Conservation (phyloP, 164 flowering plant species). For the Magnolia kwangsiensis region DNA sequence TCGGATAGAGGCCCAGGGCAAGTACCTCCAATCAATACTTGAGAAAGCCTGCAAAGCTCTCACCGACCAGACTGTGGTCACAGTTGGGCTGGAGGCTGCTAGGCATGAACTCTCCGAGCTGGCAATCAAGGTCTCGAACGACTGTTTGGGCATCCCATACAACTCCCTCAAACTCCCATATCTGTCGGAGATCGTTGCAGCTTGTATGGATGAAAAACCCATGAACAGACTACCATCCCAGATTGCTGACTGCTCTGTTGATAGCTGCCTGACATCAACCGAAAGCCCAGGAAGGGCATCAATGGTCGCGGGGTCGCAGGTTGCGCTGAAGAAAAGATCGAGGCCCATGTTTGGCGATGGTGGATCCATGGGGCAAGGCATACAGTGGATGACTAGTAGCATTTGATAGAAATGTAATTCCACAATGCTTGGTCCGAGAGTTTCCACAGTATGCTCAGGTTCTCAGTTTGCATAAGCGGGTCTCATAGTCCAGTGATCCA, state of each 20-base stretch:
- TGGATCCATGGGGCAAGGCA: conserved; percentile 43
- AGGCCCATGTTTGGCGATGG: conserved; percentile 47
- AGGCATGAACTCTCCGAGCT: conserved; percentile 77
- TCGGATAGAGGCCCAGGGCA: conserved; percentile 86
- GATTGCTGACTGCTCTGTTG: conserved; percentile 61
- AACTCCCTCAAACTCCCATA: conserved; percentile 44
- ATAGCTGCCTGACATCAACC: conserved; percentile 65
- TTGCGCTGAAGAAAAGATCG: conserved; percentile 60
- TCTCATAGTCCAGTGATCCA: neutral
- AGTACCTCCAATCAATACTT: conserved; percentile 80
- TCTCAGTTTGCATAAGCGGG: neutral
- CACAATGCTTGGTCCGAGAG: neutral
- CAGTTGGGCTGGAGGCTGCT: conserved; percentile 72
- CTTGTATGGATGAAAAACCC: conserved; percentile 36
- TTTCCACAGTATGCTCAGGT: neutral
- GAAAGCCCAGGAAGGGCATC: conserved; percentile 49
- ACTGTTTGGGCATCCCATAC: conserved; percentile 31
- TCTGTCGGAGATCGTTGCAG: conserved; percentile 41
- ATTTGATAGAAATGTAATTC: neutral
- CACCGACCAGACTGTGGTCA: conserved; percentile 48
- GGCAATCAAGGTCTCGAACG: conserved; percentile 60
- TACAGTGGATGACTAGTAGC: conserved; percentile 57
- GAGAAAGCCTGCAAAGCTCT: conserved; percentile 89
- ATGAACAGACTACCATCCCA: conserved; percentile 34
- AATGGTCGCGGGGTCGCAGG: conserved; percentile 31